Evolutionary conservation across 1,284 basidiomycete species (phyloP), one percentile per base, ranked within the genome.

Genomic region (Pseudozyma sp.): DNA sequence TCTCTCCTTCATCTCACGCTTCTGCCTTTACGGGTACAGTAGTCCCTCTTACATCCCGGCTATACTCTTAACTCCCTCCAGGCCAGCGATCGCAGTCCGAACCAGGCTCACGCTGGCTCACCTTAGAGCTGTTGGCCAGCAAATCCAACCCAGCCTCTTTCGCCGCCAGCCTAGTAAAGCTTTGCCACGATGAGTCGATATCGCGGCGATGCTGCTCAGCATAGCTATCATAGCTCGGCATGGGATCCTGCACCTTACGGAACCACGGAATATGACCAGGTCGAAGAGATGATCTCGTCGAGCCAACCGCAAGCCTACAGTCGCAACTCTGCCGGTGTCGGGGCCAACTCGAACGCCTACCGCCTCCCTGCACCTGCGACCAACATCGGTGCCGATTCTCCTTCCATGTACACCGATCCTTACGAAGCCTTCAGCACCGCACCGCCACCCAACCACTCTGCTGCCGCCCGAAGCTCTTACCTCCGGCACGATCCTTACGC

Each of bases 351-450:
- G 5, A 68, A 68, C 34, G 70, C 70, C 35, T 65, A 73, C 30
- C 58, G 61, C 33, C 61, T 64, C 11, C 55, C 56, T 10, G 46
- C 57, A 7, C 65, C 70, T 14, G 70, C 64, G 8, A 61, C 53
- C 9, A 17, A 68, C 5, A 19, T 68, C 5, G 60, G 56, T 16
- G 56, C 54, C 7, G 65, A 73, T 39, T 62, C 73, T 30, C 76
- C 76, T 11, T 77, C 74, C n/a, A 68, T 74, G 67, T 80, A 79
- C 43, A 79, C 74, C 7, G 78, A 80, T 37, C 73, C 73, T 0
- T 77, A 60, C 57, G 78, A 80, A 45, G 57, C 65, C 14, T 67
- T 65, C 57, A 64, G 63, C 40, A 50, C 58, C 8, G 57, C 58
- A 1, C 57, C 59, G 5, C 61, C 67, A 16, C 59, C 65, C 5